A percentile compares a stretch with the other conserved stretches of the same genome.
Conservation (phyloP, 192 early-diverging fungal species). For the Coemansia sp. region DNA sequence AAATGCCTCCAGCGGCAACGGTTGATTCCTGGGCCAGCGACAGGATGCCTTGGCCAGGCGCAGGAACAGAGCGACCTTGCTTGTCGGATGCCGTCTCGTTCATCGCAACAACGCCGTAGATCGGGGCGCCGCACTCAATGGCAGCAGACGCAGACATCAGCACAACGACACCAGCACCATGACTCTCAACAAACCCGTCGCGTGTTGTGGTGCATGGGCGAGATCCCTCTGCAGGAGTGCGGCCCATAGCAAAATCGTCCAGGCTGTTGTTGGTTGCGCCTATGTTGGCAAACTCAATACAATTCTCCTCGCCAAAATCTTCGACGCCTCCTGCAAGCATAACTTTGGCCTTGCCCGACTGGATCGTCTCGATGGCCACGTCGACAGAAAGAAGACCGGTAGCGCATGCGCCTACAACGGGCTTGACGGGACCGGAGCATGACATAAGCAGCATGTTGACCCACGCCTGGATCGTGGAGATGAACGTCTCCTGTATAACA, state of each 20-base stretch:
- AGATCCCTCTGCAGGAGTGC: constrained; percentile 87
- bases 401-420: too few species aligned
- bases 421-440: constrained; percentile 81
- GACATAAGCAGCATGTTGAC: constrained; percentile 93
- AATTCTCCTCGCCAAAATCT: constrained; percentile 79
- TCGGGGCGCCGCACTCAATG: constrained; percentile 89
- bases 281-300: constrained; percentile 95
- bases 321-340: constrained; percentile 92
- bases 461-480: constrained; percentile 96
- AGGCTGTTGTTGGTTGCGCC: constrained; percentile 33
- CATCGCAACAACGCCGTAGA: constrained; percentile 87
- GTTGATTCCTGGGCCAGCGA: constrained; percentile 79
- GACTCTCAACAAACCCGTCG: constrained; percentile 90
- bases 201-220: constrained; percentile 89
- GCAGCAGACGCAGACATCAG: constrained; percentile 87
- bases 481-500: constrained; percentile 89
- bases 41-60: constrained; percentile 91
- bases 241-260: constrained; percentile 83
- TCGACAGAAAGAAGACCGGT: constrained; percentile 73
- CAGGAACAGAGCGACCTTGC: constrained; percentile 91
- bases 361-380: constrained; percentile 86
- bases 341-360: constrained; percentile 87
- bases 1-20: too few species aligned
- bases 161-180: constrained; percentile 87
- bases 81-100: constrained; percentile 93